Evolutionary conservation across 805 yeast species (phyloP), one percentile per base, ranked within the genome.

Genomic region (Sungouiella blattae): DNA sequence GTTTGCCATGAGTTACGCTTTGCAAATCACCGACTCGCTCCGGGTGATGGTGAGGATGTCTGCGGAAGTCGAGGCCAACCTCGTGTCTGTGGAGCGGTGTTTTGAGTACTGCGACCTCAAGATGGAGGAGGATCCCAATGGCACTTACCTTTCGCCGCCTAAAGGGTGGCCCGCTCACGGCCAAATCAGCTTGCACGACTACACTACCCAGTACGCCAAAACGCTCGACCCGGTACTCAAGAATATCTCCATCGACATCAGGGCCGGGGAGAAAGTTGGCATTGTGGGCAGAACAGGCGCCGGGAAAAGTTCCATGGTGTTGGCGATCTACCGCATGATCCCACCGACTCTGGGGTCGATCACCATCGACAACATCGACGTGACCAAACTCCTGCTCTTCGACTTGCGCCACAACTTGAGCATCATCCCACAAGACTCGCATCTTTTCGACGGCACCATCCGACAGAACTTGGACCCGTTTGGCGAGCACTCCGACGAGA

Each of bases 241-340:
- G 49, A 67, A 80, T 39, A 75, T 91, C 49, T 71, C 66, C 39
- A 53, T 91, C 16, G 62, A 73, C 9, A 77, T 91, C 49, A 71
- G 77, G 31, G 77, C 89, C 1, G 67, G 75, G 38, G 97, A 91
- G 57, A 91, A 91, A 59, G 71, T 89, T 53, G 98, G 98, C 43
- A 88, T 89, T 60, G 97, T 91, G 37, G 98, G 98, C 17, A 76
- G 98, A 56, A 89, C 98, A 57, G 73, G 72, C 6, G 77, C 82
- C 4, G 64, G 67, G 3, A 46, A 54, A 30, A 50, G 56, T 22
- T 52, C 58, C 15, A 44, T 54, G 26, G 56, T 55, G 11, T 40
- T 54, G 28, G 49, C 58, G 2, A 41, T 54, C 8, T 54, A 52
- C 41, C 43, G 59, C 12, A 54, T 54, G 35, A 50, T 54, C 18